Base-by-base conservation (phyloP, 2,329 filamentous ascomycete genomes). In the Aspergillus sp. region DNA sequence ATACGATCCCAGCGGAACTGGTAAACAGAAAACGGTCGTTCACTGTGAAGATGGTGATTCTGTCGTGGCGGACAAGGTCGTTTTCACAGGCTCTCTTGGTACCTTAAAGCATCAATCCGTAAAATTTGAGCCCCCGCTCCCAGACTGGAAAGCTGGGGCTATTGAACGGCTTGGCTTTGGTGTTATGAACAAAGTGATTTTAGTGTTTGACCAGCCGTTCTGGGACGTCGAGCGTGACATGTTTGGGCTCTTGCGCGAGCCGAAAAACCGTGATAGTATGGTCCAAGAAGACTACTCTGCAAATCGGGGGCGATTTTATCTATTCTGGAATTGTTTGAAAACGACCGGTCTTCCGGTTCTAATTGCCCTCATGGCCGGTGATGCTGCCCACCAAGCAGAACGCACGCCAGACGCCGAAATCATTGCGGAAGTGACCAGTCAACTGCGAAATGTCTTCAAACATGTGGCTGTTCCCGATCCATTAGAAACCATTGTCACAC, bases 251-350 rank as follows among this genome's bases (percentile, higher is more conserved):
- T 73, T 98, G 34, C 85, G 90, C 45, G 83, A 88, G 52, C 83
- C 90, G 3, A 72, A 77, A 19, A 79, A 81, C 47, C 73, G 77
- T 4, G 77, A 82, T 44, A 95, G 89, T 59, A 76, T 90, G 43
- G 75, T 83, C 36, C 89, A 94, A 58, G 78, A 79, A 40, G 87
- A 95, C 52, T 97, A 97, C 59, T 75, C 82, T 5, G 73, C 78
- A 4, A 83, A 82, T 48, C 82, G 91, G 42, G 91, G 91, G n/a
- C 85, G 90, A 26, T 95, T 95, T 68, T 98, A 97, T 59, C 81
- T 98, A 56, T 97, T 95, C 80, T 97, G 95, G 80, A 97, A 98
- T 58, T 89, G 90, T 43, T 85, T 90, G 47, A 88, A 89, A 54
- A 95, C 88, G 3, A 90, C 87, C 37, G 94, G 94, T 1, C 74